Evolutionary conservation across 2,329 filamentous ascomycete genomes (phyloP).

Genomic region (Monilinia laxa): DNA sequence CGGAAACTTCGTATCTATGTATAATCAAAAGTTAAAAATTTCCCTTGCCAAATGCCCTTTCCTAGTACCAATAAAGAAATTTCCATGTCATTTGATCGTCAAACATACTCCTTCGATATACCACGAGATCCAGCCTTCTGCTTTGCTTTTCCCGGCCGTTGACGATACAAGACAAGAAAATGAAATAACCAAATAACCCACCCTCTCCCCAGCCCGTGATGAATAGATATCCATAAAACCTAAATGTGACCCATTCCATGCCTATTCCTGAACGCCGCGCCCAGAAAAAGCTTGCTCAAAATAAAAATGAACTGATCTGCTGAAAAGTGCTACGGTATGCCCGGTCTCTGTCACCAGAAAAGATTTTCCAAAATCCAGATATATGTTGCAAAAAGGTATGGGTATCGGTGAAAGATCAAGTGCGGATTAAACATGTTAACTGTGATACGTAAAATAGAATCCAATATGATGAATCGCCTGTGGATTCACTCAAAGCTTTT

Average conservation of each 20-base stretch:
- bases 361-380: background rate
- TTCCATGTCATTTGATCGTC: background rate
- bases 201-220: background rate
- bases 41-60: background rate
- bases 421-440: constrained; percentile 5
- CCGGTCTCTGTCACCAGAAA: background rate
- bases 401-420: background rate
- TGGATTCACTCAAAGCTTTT: background rate
- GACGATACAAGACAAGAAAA: background rate
- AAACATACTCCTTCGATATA: constrained; percentile 10
- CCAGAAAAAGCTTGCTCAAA: constrained; percentile 2
- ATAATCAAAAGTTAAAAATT: background rate
- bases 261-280: constrained; percentile 6
- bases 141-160: background rate
- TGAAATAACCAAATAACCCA: background rate
- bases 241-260: constrained; percentile 11
- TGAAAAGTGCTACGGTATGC: background rate
- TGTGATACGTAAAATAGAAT: background rate
- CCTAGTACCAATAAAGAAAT: background rate
- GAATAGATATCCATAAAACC: background rate
- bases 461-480: background rate
- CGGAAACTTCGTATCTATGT: background rate
- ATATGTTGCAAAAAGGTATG: background rate
- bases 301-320: background rate
- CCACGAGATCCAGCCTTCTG: constrained; percentile 15